A percentile compares a stretch with the other conserved stretches of the same genome.
These are phyloP conservation scores for Populus hybrid DNA, from an alignment of 441 rosid genomes.

Conservation along the genomic window DNA sequence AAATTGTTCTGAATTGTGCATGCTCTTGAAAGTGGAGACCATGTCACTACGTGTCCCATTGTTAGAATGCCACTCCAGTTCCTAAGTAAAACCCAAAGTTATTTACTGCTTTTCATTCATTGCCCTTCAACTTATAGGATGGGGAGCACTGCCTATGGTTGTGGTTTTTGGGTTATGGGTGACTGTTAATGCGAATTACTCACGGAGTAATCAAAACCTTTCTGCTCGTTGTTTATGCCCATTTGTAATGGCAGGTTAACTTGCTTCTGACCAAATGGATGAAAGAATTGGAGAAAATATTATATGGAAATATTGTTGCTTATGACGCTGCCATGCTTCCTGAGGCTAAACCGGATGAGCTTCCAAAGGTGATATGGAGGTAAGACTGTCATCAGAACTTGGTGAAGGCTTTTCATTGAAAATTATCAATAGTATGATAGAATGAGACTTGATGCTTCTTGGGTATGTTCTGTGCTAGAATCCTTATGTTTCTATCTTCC, in stretches of 20 bases:
- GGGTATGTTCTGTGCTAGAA: background rate
- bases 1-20: background rate
- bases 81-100: background rate
- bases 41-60: background rate
- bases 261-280: conserved; percentile 81
- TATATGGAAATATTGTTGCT: conserved; percentile 88
- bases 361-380: conserved; percentile 80
- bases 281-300: conserved; percentile 96
- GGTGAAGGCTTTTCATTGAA: conserved; percentile 6
- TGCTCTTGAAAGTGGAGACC: background rate
- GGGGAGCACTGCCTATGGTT: background rate
- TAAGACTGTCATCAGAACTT: conserved; percentile 20
- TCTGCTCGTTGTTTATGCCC: conserved; percentile 11
- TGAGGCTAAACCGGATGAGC: conserved; percentile 70
- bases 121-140: background rate
- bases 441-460: background rate
- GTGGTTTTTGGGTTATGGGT: background rate
- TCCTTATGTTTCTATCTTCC: background rate
- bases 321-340: conserved; percentile 86
- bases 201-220: background rate
- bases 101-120: no score
- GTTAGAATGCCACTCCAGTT: background rate
- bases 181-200: background rate
- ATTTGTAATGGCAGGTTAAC: conserved; percentile 63
- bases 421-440: background rate